These are phyloP conservation scores for Xylariaceae sp. DNA, from an alignment of 2,329 filamentous ascomycete species.

Conservation along the genomic window DNA sequence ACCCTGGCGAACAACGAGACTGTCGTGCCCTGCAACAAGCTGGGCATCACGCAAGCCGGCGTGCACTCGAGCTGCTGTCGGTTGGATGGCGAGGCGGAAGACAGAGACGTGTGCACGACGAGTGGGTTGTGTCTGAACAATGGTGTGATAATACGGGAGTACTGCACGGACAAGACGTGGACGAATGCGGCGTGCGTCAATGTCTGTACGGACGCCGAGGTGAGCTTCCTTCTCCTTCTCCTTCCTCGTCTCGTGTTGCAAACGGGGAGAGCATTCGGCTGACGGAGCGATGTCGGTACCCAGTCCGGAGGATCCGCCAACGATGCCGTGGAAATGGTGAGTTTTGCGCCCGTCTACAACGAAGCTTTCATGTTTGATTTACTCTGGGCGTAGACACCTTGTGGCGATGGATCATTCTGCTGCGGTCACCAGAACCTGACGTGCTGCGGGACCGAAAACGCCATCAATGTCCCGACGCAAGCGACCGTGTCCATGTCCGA, in stretches of 20 bases:
- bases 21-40: conserved; percentile 29
- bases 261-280: background rate
- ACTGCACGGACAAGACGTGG: conserved; percentile 28
- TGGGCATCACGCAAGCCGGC: conserved; percentile 25
- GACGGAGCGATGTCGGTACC: background rate
- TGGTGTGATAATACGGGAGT: conserved; percentile 21
- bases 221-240: conserved; percentile 1
- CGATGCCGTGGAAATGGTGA: conserved; percentile 21
- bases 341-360: too few relatives aligned
- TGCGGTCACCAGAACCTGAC: conserved; percentile 24
- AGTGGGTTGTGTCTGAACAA: conserved; percentile 24
- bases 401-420: conserved; percentile 27
- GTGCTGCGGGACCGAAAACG: conserved; percentile 24
- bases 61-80: conserved; percentile 28
- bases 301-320: conserved; percentile 23
- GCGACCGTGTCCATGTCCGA: conserved; percentile 14
- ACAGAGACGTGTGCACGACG: conserved; percentile 24
- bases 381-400: too few relatives aligned
- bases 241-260: background rate
- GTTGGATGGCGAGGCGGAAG: conserved; percentile 18
- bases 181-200: conserved; percentile 26
- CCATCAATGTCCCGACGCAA: conserved; percentile 19
- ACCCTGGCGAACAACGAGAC: conserved; percentile 22
- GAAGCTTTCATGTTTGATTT: too few relatives aligned
- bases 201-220: conserved; percentile 21